Conservation (phyloP, 1,284 basidiomycete species). For the Ustilago vetiveriae region DNA sequence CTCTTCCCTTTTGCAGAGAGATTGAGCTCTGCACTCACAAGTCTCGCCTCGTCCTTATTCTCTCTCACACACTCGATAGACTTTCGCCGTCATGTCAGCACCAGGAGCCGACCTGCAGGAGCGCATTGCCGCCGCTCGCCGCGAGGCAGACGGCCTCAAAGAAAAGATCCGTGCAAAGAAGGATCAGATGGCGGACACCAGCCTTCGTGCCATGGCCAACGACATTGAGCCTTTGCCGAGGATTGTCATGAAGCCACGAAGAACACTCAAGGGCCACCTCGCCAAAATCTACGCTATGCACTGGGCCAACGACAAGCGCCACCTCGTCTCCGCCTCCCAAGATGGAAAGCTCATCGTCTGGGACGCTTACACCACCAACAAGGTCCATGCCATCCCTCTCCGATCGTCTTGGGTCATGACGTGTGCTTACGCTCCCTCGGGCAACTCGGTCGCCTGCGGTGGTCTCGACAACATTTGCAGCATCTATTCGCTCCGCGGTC, state of each 20-base stretch:
- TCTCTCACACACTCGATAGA: not conserved
- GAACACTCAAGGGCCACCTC: constrained; percentile 93
- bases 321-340: constrained; percentile 97
- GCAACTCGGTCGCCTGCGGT: constrained; percentile 96
- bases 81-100: constrained; percentile 32
- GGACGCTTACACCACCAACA: constrained; percentile 99
- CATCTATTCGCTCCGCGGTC: constrained; percentile 85
- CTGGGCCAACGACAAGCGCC: constrained; percentile 94
- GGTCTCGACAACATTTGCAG: constrained; percentile 99
- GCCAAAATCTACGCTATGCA: constrained; percentile 99
- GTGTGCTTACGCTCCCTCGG: constrained; percentile 95
- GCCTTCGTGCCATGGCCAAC: constrained; percentile 92
- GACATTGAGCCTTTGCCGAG: constrained; percentile 94
- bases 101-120: constrained; percentile 67
- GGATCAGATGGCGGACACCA: constrained; percentile 95
- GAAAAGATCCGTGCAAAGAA: constrained; percentile 95
- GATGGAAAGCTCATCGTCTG: constrained; percentile 99
- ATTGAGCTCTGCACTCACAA: not conserved
- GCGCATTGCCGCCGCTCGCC: constrained; percentile 88
- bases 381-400: constrained; percentile 97
- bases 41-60: not conserved
- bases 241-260: constrained; percentile 92
- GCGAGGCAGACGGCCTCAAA: constrained; percentile 94
- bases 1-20: no score
- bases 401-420: constrained; percentile 99